phyloP scores from a whole-genome alignment of 495 filamentous ascomycete species.

The Jackrogersella multiformis region DNA sequence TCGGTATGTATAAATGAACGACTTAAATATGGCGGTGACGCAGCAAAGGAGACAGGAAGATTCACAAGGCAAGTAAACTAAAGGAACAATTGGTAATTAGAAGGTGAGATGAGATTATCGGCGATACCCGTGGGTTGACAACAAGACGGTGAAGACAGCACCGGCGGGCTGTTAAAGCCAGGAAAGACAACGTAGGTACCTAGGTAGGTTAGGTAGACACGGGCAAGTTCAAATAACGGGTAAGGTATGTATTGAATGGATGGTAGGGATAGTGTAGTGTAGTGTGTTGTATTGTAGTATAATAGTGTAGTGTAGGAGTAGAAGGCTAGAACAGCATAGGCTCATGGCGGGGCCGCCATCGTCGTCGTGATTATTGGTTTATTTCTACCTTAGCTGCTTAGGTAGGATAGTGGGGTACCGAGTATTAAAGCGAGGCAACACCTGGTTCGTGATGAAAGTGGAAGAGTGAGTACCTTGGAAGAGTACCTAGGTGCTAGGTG shows the following conservation, averaged over 20 bases:
- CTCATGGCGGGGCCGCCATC: conserved; percentile 38
- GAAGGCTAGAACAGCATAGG: conserved; percentile 36
- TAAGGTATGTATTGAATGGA: neutral
- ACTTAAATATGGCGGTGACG: conserved; percentile 5
- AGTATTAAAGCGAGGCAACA: conserved; percentile 29
- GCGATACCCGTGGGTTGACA: conserved; percentile 1
- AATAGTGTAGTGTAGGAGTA: too few relatives aligned
- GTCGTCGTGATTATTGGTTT: conserved; percentile 34
- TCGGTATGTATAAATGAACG: conserved; percentile 3
- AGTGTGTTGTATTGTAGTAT: too few relatives aligned
- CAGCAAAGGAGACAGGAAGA: neutral
- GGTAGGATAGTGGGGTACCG: conserved; percentile 36
- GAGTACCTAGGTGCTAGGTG: too few relatives aligned
- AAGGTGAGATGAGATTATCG: conserved; percentile 1
- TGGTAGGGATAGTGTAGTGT: conserved; percentile 33
- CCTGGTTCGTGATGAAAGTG: conserved; percentile 23
- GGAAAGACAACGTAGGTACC: conserved; percentile 17
- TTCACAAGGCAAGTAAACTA: neutral
- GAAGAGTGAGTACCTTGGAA: too few relatives aligned
- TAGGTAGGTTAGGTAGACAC: conserved; percentile 40
- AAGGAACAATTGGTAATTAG: conserved; percentile 13
- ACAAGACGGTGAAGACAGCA: conserved; percentile 13
- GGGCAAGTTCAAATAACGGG: conserved; percentile 38
- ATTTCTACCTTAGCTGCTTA: conserved; percentile 17
- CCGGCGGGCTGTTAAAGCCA: conserved; percentile 6